These are phyloP conservation scores for Phytopythium sindhum DNA, from an alignment of 352 stramenopile genomes.

Conservation along the genomic window DNA sequence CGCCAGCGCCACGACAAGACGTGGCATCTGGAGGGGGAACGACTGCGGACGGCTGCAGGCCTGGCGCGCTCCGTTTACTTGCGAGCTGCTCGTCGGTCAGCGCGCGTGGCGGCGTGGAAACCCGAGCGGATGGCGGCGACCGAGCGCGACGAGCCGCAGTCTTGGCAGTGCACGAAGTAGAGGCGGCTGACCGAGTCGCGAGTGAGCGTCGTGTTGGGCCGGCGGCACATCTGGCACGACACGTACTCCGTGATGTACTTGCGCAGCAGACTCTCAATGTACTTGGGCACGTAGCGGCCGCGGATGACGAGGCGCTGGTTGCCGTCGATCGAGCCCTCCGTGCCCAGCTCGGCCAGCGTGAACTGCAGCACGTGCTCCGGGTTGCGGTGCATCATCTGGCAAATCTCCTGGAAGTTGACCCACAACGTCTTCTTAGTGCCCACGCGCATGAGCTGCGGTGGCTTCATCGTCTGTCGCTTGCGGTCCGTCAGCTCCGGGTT, in stretches of 20 bases:
- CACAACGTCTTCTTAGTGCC: constrained; percentile 98
- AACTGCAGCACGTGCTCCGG: constrained; percentile 99
- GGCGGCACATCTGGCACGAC: constrained; percentile 99
- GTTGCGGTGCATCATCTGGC: constrained; percentile 97
- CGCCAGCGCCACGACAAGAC: background rate
- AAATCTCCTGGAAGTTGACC: constrained; percentile 99
- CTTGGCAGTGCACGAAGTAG: constrained; percentile 98
- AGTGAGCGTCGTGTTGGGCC: constrained; percentile 96
- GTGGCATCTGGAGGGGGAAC: background rate
- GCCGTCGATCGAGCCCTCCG: constrained; percentile 98
- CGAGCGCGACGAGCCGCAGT: constrained; percentile 95
- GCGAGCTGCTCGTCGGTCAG: constrained; percentile 77
- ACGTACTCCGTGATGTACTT: constrained; percentile 99
- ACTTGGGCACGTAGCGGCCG: constrained; percentile 97
- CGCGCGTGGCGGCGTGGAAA: constrained; percentile 95
- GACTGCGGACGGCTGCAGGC: background rate
- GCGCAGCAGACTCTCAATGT: constrained; percentile 98
- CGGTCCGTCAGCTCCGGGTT: constrained; percentile 96
- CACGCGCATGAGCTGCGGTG: constrained; percentile 87
- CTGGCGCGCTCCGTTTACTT: constrained; percentile 47
- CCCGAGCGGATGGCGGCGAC: constrained; percentile 97
- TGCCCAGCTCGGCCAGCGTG: constrained; percentile 99
- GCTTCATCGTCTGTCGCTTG: constrained; percentile 92
- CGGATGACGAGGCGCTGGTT: constrained; percentile 98
- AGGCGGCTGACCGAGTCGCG: constrained; percentile 96